phyloP scores from a whole-genome alignment of 345 rosid species.

The Salix exigua region DNA sequence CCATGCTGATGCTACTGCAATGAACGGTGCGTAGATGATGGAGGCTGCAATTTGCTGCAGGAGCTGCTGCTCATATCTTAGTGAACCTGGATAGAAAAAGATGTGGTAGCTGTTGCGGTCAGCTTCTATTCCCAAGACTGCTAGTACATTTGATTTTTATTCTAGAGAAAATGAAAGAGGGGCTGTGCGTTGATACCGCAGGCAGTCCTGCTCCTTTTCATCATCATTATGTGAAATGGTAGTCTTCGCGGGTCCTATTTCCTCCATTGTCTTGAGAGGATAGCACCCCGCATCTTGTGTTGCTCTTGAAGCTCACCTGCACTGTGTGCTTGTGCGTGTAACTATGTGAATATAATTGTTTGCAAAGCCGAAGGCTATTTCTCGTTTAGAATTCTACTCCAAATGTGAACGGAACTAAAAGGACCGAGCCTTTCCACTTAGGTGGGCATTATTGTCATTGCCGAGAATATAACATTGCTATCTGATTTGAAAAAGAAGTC shows the following conservation, averaged over 20 bases:
- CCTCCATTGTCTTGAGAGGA: not conserved
- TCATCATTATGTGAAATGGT: conserved; percentile 4
- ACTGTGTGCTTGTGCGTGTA: not conserved
- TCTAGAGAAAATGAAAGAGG: conserved; percentile 11
- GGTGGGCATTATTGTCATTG: too few species aligned
- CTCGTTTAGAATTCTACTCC: not conserved
- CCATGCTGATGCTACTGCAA: conserved; percentile 49
- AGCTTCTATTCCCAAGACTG: not conserved
- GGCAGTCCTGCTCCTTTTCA: conserved; percentile 9
- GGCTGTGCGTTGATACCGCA: not conserved
- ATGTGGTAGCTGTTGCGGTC: not conserved
- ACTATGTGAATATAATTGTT: not conserved
- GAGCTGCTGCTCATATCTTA: conserved; percentile 17
- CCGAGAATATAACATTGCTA: too few species aligned
- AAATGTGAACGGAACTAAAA: not conserved
- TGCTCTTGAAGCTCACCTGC: not conserved
- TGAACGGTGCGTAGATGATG: conserved; percentile 63
- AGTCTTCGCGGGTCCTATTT: not conserved
- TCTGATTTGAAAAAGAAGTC: too few species aligned
- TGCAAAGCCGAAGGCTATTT: conserved; percentile 13
- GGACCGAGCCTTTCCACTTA: too few species aligned
- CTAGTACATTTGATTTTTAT: conserved; percentile 12
- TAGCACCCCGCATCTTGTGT: not conserved
- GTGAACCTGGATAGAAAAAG: not conserved
- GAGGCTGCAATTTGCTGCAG: conserved; percentile 13